phyloP scores from a whole-genome alignment of 805 yeast genomes.

The Kodamaea fukazawae region DNA sequence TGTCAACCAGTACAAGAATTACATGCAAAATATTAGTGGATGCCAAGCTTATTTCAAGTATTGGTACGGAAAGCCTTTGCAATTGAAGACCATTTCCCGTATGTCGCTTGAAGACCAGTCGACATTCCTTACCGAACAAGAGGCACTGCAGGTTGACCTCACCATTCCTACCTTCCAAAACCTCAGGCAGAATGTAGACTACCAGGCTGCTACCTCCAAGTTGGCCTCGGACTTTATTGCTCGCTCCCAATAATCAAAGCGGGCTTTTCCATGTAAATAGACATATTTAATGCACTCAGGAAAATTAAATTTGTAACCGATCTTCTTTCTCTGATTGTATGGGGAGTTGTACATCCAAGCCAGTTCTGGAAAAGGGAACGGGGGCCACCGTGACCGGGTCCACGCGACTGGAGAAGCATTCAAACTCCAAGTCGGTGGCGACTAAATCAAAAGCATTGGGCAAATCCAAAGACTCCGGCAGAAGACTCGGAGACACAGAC shows the following conservation, averaged over 20 bases:
- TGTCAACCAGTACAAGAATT: constrained; percentile 43
- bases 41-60: constrained; percentile 27
- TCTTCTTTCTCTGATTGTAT: constrained; percentile 7
- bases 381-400: background rate
- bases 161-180: constrained; percentile 22
- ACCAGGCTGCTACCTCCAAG: constrained; percentile 18
- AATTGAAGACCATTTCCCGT: constrained; percentile 17
- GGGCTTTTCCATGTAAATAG: background rate
- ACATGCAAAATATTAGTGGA: constrained; percentile 37
- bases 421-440: too few species aligned
- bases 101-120: constrained; percentile 21
- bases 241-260: background rate
- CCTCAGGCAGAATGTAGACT: constrained; percentile 30
- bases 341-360: constrained; percentile 28
- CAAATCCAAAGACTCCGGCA: too few species aligned
- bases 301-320: background rate
- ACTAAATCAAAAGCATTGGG: too few species aligned
- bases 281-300: background rate
- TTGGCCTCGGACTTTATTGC: constrained; percentile 12
- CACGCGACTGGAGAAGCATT: too few species aligned
- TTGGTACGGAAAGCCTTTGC: constrained; percentile 29
- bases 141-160: constrained; percentile 14
- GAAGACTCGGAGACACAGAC: background rate
- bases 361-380: constrained; percentile 2
- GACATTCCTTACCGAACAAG: constrained; percentile 4